Evolutionary conservation across 225 moss, liverwort and hornwort genomes (phyloP).

Genomic region (Straminergon stramineum): DNA sequence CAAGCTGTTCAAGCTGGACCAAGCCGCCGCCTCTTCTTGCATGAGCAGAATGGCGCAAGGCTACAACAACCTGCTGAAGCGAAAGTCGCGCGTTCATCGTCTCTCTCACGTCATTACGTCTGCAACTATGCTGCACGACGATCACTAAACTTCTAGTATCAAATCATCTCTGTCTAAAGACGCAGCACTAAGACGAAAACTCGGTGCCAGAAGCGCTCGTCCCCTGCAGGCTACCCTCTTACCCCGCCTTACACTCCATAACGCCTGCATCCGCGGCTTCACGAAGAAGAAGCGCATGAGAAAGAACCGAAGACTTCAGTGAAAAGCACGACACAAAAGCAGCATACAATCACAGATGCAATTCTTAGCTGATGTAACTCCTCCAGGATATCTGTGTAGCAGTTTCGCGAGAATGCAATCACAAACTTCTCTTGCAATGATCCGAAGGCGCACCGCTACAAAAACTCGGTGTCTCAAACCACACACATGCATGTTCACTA

Average conservation of each 20-base stretch:
- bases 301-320: neutral
- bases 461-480: too few relatives aligned
- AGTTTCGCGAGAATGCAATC: neutral
- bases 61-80: neutral
- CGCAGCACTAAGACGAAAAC: neutral
- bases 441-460: neutral
- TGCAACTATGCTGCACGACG: neutral
- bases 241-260: neutral
- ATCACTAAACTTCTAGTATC: neutral
- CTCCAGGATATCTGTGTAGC: neutral
- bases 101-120: neutral
- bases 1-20: too few relatives aligned
- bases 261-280: neutral
- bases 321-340: neutral
- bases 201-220: neutral
- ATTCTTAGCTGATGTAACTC: neutral
- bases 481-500: neutral
- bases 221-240: neutral
- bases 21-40: neutral
- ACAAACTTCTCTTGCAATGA: neutral
- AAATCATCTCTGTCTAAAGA: neutral
- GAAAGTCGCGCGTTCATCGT: neutral
- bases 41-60: accelerated
- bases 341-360: neutral
- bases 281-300: neutral